Base-by-base conservation (phyloP, 345 rosid species). In the Camelina sativa region DNA sequence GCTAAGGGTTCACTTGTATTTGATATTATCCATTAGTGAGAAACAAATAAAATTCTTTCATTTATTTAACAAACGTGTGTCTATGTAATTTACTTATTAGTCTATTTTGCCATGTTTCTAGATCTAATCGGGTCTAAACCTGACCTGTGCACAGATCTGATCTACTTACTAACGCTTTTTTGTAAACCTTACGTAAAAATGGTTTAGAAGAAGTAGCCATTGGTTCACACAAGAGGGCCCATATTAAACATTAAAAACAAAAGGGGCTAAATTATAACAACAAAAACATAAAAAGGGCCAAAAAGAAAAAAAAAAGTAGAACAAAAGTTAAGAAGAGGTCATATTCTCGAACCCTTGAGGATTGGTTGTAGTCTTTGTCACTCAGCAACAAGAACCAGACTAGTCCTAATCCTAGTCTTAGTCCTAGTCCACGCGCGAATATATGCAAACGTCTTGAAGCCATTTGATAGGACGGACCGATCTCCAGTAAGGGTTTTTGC, bases 371-470 rank as follows among this genome's bases (percentile, higher is more conserved):
- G 40, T 11, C 73, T 50, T 38, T 4, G 55, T 41, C 69, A 40
- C 65, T 62, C 58, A 8, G 72, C 66, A 65, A 56, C 50, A 58
- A 47, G n/a, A 47, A 55, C 44, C 69, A 69, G 11, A 40, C 53
- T 48, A 48, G 20, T n/a, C 9, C 51, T n/a, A n/a, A n/a, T 16
- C 20, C 59, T 10, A 48, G 78, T 68, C 73, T 23, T 48, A n/a
- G 48, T 16, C 20, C 59, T 10, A 48, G 78, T 68, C 73, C 65
- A 62, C 81, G 52, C 76, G 52, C 80, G 65, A 20, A 63, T 62
- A 55, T 62, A 55, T 46, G 12, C 44, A 38, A 47, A 35, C 13
- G 16, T 46, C 11, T 37, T 17, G 22, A 28, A 62, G 30, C 63
- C 37, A 64, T 61, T 48, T 46, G 23, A 16, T 69, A 41, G 30